Conservation (phyloP, 2,329 filamentous ascomycete species). For the Zopfia rhizophila region DNA sequence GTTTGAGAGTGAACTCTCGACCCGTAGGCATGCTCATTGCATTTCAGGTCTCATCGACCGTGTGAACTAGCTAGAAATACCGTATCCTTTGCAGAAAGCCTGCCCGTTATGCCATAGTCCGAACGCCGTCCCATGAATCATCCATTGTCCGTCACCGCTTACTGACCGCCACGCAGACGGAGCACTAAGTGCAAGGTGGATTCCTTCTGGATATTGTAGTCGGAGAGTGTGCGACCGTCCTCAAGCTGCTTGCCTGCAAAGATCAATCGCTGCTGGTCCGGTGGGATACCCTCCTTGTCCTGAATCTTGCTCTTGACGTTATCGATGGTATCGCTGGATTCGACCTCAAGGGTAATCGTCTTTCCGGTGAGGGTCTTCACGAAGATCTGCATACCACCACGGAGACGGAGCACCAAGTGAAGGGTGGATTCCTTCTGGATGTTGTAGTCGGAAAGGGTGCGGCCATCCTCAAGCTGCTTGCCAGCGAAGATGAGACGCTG, state of each 20-base stretch:
- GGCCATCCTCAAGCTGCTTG: conserved; percentile 95
- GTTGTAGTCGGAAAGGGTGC: conserved; percentile 91
- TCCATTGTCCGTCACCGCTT: conserved; percentile 39
- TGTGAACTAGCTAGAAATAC: conserved; percentile 42
- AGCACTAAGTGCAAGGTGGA: conserved; percentile 72
- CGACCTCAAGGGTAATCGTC: conserved; percentile 92
- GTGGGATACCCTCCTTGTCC: conserved; percentile 82
- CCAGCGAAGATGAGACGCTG: conserved; percentile 96
- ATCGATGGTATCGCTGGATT: conserved; percentile 90
- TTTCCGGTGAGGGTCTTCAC: conserved; percentile 76
- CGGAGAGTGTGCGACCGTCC: conserved; percentile 87
- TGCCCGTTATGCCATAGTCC: conserved; percentile 35
- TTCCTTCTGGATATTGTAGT: conserved; percentile 95
- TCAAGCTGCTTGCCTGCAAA: conserved; percentile 95
- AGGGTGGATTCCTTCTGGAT: conserved; percentile 94
- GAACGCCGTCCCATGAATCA: conserved; percentile 45
- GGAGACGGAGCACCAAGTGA: conserved; percentile 85
- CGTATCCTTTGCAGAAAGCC: conserved; percentile 21
- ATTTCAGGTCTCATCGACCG: conserved; percentile 35
- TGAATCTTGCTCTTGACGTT: conserved; percentile 94
- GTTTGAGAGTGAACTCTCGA: conserved; percentile 37
- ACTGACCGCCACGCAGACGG: conserved; percentile 66
- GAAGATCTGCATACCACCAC: conserved; percentile 76
- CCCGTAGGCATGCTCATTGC: conserved; percentile 44
- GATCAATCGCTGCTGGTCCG: conserved; percentile 93